Base-by-base conservation (phyloP, 192 early-diverging fungal species). In the Backusella morwellensis region DNA sequence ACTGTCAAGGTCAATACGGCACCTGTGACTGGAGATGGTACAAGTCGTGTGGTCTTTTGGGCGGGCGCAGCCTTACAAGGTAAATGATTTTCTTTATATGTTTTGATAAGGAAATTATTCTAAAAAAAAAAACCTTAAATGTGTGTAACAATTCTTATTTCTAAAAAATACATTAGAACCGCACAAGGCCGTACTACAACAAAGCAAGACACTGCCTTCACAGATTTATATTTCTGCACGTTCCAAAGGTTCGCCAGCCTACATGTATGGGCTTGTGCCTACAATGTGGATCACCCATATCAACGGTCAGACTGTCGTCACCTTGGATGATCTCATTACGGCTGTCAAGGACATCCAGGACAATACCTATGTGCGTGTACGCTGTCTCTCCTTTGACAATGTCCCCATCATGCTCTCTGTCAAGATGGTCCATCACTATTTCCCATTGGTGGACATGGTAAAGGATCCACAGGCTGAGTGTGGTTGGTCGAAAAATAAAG, bases 271-370 rank as follows among this genome's bases (percentile, higher is more conserved):
- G 19, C 82, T 92, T 81, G 82, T 81, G 19, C 79, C 88, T 1
- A 92, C 91, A 0, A 91, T 92, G 86, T 94, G 91, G 91, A 87
- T 94, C 68, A 93, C 91, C 6, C 91, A 94, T 74, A 85, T 94
- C 35, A 91, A 94, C 42, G 85, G 85, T 38, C 85, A 76, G 0
- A 82, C 89, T 0, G 90, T 92, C 2, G 76, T 72, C 0, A 86
- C 88, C 34, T 72, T 94, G 17, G 90, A 92, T 78, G 88, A 88
- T 15, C 86, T 94, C 63, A 77, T 93, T n/a, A 74, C 70, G 0
- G 89, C 85, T 9, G 88, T 93, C 8, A 81, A 84, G 75, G 76
- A 84, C 35, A 78, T 91, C 35, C 71, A 81, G 15, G 93, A 93
- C 54, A 89, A 89, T 63, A 83, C 80, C 1, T 95, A 93, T 81